Conservation (phyloP, 2,329 filamentous ascomycete species). For the Fusarium sororula region DNA sequence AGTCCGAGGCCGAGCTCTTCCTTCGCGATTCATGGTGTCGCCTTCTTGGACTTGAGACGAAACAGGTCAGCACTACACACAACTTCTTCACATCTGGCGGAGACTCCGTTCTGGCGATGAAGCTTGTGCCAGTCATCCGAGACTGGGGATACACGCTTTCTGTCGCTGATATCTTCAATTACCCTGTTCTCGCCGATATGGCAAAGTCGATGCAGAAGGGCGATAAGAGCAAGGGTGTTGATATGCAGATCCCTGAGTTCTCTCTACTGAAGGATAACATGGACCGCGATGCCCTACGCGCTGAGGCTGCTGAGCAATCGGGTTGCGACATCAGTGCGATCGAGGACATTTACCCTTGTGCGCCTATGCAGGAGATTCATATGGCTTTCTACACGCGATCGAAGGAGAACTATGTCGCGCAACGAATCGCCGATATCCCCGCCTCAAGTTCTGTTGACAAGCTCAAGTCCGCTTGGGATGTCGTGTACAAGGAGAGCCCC, state of each 20-base stretch:
- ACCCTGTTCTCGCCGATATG: conserved; percentile 56
- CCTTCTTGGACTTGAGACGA: conserved; percentile 47
- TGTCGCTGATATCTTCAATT: conserved; percentile 56
- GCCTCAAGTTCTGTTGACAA: conserved; percentile 45
- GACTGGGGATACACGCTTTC: conserved; percentile 52
- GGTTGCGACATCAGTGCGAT: conserved; percentile 43
- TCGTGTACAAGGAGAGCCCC: conserved; percentile 47
- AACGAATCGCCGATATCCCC: conserved; percentile 54
- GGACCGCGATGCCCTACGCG: conserved; percentile 42
- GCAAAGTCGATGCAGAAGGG: conserved; percentile 46
- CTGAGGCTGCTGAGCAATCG: conserved; percentile 47
- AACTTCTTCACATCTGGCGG: conserved; percentile 60
- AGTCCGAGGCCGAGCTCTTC: conserved; percentile 32
- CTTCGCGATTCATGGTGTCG: conserved; percentile 50
- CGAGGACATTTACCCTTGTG: conserved; percentile 63
- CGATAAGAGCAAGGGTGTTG: conserved; percentile 15
- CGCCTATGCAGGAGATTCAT: conserved; percentile 62
- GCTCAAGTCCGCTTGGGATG: conserved; percentile 54
- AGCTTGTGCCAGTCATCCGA: conserved; percentile 54
- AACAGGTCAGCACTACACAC: conserved; percentile 48
- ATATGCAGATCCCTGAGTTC: conserved; percentile 47
- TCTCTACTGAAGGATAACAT: conserved; percentile 49
- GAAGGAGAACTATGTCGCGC: conserved; percentile 60
- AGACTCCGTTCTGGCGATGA: conserved; percentile 62
- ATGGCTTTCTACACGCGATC: conserved; percentile 60